These are phyloP conservation scores for Epithele typhae DNA, from an alignment of 768 basidiomycete genomes.

Conservation along the genomic window DNA sequence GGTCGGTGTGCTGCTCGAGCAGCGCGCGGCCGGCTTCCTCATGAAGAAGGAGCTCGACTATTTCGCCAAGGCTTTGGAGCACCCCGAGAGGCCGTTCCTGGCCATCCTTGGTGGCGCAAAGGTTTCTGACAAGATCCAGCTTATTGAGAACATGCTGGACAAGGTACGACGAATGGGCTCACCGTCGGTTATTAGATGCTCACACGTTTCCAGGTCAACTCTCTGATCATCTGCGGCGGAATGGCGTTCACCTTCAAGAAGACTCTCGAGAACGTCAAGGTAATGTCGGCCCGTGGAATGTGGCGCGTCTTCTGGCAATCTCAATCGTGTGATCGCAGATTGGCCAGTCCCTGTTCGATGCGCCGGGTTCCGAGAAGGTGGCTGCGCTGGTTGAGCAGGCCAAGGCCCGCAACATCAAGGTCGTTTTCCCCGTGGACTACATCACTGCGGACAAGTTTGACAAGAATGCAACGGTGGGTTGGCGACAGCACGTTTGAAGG, in stretches of 20 bases:
- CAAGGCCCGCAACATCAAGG: conserved; percentile 83
- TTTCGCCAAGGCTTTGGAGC: conserved; percentile 96
- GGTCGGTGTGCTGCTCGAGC: conserved; percentile 92
- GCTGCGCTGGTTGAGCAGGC: conserved; percentile 83
- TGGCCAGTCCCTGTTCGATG: conserved; percentile 92
- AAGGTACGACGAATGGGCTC: conserved; percentile 49
- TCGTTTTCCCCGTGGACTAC: conserved; percentile 95
- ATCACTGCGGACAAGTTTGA: conserved; percentile 93
- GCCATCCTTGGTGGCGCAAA: conserved; percentile 98
- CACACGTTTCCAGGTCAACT: conserved; percentile 87
- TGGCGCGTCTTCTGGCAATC: no score
- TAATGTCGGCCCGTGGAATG: no score
- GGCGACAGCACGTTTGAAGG: not conserved
- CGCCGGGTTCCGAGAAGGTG: conserved; percentile 85
- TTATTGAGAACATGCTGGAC: conserved; percentile 99
- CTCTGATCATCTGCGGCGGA: conserved; percentile 93
- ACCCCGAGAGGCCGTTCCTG: conserved; percentile 92
- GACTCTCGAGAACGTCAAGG: conserved; percentile 73
- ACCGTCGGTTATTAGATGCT: no score
- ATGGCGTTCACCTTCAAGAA: conserved; percentile 99
- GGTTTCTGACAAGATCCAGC: conserved; percentile 97
- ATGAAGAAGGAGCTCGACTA: conserved; percentile 99
- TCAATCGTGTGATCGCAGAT: conserved; percentile 49
- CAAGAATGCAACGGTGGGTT: conserved; percentile 76
- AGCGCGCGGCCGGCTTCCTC: conserved; percentile 92